These are phyloP conservation scores for Fragilaria radians DNA, from an alignment of 108 stramenopile species.

Conservation along the genomic window DNA sequence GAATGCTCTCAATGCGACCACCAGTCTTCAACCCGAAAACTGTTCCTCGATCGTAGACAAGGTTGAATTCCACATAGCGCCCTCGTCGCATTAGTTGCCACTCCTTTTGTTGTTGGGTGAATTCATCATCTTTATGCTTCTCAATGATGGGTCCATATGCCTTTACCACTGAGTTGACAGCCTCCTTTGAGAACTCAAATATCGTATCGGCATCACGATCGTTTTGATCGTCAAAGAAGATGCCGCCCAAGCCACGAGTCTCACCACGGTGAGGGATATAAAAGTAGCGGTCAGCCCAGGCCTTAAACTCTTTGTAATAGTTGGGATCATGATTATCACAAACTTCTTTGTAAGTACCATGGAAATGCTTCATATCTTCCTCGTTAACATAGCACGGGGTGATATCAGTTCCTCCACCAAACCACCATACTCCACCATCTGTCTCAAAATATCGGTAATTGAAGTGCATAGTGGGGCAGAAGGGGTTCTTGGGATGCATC, in stretches of 20 bases:
- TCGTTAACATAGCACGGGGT: slow-evolving; percentile 91
- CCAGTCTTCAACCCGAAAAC: slow-evolving; percentile 97
- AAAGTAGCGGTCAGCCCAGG: slow-evolving; percentile 96
- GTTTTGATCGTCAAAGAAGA: slow-evolving; percentile 97
- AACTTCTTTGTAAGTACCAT: slow-evolving; percentile 92
- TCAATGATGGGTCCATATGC: slow-evolving; percentile 89
- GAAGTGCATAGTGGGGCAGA: slow-evolving; percentile 96
- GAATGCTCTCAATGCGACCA: slow-evolving; percentile 93
- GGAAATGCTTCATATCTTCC: slow-evolving; percentile 95
- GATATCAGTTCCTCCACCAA: slow-evolving; percentile 94
- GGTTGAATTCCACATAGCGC: slow-evolving; percentile 96
- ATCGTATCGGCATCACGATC: slow-evolving; percentile 80
- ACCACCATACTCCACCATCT: slow-evolving; percentile 96
- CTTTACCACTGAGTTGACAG: slow-evolving; percentile 69
- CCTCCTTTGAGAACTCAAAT: slow-evolving; percentile 81
- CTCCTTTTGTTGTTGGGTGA: slow-evolving; percentile 82
- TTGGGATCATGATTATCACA: slow-evolving; percentile 92
- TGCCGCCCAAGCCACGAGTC: slow-evolving; percentile 92
- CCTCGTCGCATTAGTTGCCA: slow-evolving; percentile 93
- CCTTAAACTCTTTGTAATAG: slow-evolving; percentile 93
- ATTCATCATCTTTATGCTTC: slow-evolving; percentile 76
- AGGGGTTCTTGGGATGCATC: slow-evolving; percentile 96
- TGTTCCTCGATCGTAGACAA: slow-evolving; percentile 96
- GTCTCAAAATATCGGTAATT: slow-evolving; percentile 99
- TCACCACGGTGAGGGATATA: slow-evolving; percentile 88